Conservation (phyloP, 257 asterid species). For the Gentiana dahurica region DNA sequence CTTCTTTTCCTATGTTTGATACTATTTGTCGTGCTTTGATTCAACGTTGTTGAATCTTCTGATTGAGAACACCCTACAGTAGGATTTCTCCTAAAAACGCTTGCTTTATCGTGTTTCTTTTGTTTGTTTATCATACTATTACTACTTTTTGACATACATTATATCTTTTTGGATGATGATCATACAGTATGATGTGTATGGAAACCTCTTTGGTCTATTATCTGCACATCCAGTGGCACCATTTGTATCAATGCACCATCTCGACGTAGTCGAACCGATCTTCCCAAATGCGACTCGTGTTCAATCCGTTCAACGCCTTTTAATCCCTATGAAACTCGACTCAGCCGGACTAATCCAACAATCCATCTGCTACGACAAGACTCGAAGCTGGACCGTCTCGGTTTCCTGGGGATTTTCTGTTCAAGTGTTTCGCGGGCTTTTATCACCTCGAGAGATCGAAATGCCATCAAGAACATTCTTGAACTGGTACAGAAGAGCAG, state of each 20-base stretch:
- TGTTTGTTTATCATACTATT: too few species aligned
- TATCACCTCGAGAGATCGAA: conserved; percentile 77
- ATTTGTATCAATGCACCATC: conserved; percentile 72
- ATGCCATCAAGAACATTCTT: conserved; percentile 87
- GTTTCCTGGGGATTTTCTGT: conserved; percentile 87
- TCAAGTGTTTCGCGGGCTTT: conserved; percentile 62
- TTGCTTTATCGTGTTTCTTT: too few species aligned
- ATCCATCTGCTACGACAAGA: conserved; percentile 69
- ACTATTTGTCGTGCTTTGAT: too few species aligned
- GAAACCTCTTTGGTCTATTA: conserved; percentile 62
- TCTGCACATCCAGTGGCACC: conserved; percentile 77
- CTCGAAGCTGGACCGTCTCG: conserved; percentile 49
- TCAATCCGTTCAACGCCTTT: conserved; percentile 47
- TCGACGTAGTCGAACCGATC: conserved; percentile 77
- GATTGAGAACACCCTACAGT: too few species aligned
- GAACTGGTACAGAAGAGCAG: conserved; percentile 83
- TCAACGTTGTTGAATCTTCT: too few species aligned
- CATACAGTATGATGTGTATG: conserved; percentile 64
- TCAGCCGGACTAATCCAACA: conserved; percentile 79
- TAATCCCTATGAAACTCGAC: conserved; percentile 54
- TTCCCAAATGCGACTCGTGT: conserved; percentile 59
- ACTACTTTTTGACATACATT: conserved; percentile 15
- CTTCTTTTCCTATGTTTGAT: too few species aligned
- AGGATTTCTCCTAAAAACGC: too few species aligned
- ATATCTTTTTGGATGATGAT: conserved; percentile 7